Evolutionary conservation across 306 rosid genomes (phyloP).

Genomic region (Malus sieversii): DNA sequence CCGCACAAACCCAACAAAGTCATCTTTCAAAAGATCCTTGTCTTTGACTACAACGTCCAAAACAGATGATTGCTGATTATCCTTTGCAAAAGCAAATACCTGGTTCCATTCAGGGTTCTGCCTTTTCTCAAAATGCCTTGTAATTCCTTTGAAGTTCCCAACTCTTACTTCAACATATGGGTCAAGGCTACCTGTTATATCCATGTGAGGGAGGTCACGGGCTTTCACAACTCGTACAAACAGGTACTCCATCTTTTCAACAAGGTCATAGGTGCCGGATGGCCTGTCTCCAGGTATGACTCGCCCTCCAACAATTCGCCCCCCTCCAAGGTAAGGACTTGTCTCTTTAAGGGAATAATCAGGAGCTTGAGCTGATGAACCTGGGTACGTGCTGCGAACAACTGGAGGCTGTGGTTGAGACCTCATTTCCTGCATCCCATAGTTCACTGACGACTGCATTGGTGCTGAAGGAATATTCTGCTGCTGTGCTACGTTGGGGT

Average conservation of each 20-base stretch:
- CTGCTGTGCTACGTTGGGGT: conserved; percentile 26
- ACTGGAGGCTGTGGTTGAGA: conserved; percentile 35
- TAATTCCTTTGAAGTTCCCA: conserved; percentile 76
- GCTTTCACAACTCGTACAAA: conserved; percentile 88
- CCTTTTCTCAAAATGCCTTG: conserved; percentile 60
- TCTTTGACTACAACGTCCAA: conserved; percentile 73
- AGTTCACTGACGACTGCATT: conserved; percentile 29
- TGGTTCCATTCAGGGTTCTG: conserved; percentile 81
- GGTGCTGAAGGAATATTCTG: conserved; percentile 18
- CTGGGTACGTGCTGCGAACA: conserved; percentile 32
- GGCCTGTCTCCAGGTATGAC: conserved; percentile 35
- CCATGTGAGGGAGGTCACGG: conserved; percentile 74
- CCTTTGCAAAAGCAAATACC: conserved; percentile 80
- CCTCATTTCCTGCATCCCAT: conserved; percentile 56
- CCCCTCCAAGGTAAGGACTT: conserved; percentile 87
- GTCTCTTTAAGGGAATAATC: conserved; percentile 71
- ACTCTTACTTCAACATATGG: conserved; percentile 80
- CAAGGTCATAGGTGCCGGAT: conserved; percentile 79
- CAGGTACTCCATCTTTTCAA: conserved; percentile 71
- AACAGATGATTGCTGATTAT: conserved; percentile 35
- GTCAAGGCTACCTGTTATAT: conserved; percentile 81
- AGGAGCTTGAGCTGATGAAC: conserved; percentile 31
- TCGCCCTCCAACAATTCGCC: conserved; percentile 63
- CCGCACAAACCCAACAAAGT: conserved; percentile 52
- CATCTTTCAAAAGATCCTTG: conserved; percentile 60